Evolutionary conservation across 1,139 yeast species (phyloP).

Genomic region (Entelexis sorbosivorans): DNA sequence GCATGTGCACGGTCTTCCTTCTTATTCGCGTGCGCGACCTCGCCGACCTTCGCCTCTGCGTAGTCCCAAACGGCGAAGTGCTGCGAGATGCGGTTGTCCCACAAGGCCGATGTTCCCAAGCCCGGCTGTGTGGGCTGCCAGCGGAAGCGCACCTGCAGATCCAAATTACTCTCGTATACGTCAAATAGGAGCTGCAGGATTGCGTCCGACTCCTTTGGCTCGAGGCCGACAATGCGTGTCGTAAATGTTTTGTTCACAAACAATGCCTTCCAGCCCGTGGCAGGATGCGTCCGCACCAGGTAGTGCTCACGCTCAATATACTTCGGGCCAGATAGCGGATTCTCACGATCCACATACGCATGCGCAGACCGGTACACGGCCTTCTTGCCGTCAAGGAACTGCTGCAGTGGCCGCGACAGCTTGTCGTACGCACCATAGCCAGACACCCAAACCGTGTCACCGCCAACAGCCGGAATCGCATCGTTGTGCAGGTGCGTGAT

Average conservation of each 20-base stretch:
- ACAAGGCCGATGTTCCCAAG: conserved; percentile 43
- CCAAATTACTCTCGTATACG: conserved; percentile 36
- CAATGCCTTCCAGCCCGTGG: conserved; percentile 49
- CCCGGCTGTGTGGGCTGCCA: conserved; percentile 41
- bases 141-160: conserved; percentile 36
- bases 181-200: conserved; percentile 39
- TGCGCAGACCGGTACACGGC: conserved; percentile 24
- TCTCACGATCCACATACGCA: conserved; percentile 29
- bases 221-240: conserved; percentile 51
- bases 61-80: conserved; percentile 37
- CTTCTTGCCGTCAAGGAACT: conserved; percentile 45
- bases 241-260: conserved; percentile 53
- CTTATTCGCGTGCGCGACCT: conserved; percentile 36
- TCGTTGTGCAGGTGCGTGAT: conserved; percentile 51
- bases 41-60: conserved; percentile 30
- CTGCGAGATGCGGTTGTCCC: conserved; percentile 31
- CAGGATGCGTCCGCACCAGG: conserved; percentile 58
- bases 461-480: conserved; percentile 56
- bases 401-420: conserved; percentile 50
- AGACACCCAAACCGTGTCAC: conserved; percentile 59
- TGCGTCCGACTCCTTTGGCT: conserved; percentile 50
- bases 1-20: conserved; percentile 11
- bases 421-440: conserved; percentile 57
- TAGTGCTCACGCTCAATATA: conserved; percentile 42
- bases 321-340: conserved; percentile 21